Percentiles rank a stretch among this genome's conserved stretches.
phyloP scores from a whole-genome alignment of 768 basidiomycete species.

The Calvatia gigantea region DNA sequence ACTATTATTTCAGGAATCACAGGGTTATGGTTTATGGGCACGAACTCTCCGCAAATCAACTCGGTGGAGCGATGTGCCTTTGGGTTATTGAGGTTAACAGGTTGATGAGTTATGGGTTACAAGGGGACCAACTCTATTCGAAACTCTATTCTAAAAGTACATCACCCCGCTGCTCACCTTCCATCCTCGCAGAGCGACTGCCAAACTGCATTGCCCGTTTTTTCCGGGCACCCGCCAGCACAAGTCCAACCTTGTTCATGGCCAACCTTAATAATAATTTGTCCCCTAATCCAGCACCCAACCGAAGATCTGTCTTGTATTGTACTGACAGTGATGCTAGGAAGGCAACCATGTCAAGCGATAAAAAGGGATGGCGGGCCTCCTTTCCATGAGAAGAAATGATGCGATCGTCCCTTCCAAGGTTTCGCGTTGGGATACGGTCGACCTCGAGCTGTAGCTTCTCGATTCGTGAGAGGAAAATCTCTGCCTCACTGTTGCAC shows the following conservation, averaged over 20 bases:
- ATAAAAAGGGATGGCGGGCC: slow-evolving; percentile 87
- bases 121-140: too few relatives aligned
- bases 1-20: too few relatives aligned
- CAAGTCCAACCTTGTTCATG: slow-evolving; percentile 68
- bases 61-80: too few relatives aligned
- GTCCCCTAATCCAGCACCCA: slow-evolving; percentile 79
- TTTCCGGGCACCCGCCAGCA: slow-evolving; percentile 69
- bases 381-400: slow-evolving; percentile 92
- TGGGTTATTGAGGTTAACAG: too few relatives aligned
- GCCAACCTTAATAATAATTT: slow-evolving; percentile 81
- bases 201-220: slow-evolving; percentile 99
- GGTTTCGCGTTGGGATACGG: slow-evolving; percentile 83
- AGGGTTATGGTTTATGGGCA: too few relatives aligned
- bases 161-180: slow-evolving; percentile 59
- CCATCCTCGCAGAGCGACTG: slow-evolving; percentile 82
- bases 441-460: slow-evolving; percentile 89
- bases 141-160: slow-evolving; percentile 28
- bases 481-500: not conserved
- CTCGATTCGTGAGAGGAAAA: not conserved
- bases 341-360: slow-evolving; percentile 73
- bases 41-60: too few relatives aligned
- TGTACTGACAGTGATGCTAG: slow-evolving; percentile 78
- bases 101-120: too few relatives aligned
- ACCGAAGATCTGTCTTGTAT: slow-evolving; percentile 74
- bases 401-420: slow-evolving; percentile 93